phyloP scores from a whole-genome alignment of 2,329 filamentous ascomycete genomes.

The Cladosporium sphaerospermum region DNA sequence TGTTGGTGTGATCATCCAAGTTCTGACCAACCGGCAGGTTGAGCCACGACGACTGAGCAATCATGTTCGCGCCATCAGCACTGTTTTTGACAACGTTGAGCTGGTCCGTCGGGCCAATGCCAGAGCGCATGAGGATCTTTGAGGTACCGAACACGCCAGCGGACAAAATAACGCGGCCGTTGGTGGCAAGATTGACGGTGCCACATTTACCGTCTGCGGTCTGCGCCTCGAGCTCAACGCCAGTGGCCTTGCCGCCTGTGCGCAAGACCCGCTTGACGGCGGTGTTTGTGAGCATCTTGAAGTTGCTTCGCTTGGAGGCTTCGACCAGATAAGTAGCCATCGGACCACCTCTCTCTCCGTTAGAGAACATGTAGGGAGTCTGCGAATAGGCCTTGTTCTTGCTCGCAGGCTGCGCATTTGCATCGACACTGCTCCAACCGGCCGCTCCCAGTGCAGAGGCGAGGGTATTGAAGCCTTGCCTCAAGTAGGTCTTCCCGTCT shows the following conservation, averaged over 20 bases:
- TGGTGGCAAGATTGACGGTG: conserved; percentile 53
- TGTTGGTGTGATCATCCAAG: conserved; percentile 52
- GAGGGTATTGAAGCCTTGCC: conserved; percentile 59
- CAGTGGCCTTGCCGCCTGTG: conserved; percentile 55
- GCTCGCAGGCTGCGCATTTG: conserved; percentile 52
- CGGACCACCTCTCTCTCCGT: conserved; percentile 63
- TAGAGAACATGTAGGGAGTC: conserved; percentile 60
- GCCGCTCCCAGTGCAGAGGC: conserved; percentile 48
- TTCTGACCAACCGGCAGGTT: conserved; percentile 46
- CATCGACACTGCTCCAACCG: conserved; percentile 58
- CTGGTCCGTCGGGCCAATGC: conserved; percentile 56
- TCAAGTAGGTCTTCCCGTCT: conserved; percentile 58
- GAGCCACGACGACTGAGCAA: conserved; percentile 43
- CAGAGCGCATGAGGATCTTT: conserved; percentile 62
- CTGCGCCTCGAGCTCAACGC: conserved; percentile 59
- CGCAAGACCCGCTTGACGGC: conserved; percentile 60
- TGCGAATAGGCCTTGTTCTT: conserved; percentile 62
- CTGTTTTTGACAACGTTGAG: conserved; percentile 41
- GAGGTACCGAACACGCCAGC: conserved; percentile 63
- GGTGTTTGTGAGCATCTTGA: conserved; percentile 61
- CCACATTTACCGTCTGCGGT: conserved; percentile 51
- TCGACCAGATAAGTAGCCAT: conserved; percentile 64
- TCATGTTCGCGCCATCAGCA: conserved; percentile 41
- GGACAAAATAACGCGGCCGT: conserved; percentile 59
- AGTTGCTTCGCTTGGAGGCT: conserved; percentile 55